These are phyloP conservation scores for Trichoderma orchidacearum DNA, from an alignment of 495 filamentous ascomycete species.

Conservation along the genomic window DNA sequence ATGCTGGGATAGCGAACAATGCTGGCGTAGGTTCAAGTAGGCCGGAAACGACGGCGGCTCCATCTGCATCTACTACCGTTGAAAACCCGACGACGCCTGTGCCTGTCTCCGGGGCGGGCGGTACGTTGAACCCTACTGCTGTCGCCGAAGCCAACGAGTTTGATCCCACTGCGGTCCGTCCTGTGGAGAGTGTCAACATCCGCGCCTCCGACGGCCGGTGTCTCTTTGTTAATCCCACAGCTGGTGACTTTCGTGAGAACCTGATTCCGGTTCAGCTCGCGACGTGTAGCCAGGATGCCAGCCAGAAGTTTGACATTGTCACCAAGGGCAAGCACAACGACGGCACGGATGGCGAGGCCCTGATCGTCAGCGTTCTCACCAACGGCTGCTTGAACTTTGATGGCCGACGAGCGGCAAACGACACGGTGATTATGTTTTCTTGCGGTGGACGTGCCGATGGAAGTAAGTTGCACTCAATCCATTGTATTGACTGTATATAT, in stretches of 20 bases:
- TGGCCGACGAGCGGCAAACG: slow-evolving; percentile 22
- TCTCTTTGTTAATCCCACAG: slow-evolving; percentile 37
- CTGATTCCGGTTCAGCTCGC: slow-evolving; percentile 35
- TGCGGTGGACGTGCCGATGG: slow-evolving; percentile 41
- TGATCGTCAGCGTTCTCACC: slow-evolving; percentile 36
- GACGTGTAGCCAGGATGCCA: slow-evolving; percentile 27
- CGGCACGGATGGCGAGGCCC: slow-evolving; percentile 13
- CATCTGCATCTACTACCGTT: not conserved
- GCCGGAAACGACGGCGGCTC: slow-evolving; percentile 9
- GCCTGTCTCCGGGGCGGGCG: slow-evolving; percentile 36
- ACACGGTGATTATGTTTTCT: slow-evolving; percentile 36
- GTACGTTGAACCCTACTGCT: slow-evolving; percentile 30
- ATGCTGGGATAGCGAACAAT: not conserved
- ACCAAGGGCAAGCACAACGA: slow-evolving; percentile 37
- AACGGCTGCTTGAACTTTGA: slow-evolving; percentile 41
- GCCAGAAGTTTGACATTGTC: slow-evolving; percentile 42
- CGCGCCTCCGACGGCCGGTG: slow-evolving; percentile 34
- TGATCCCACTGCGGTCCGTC: slow-evolving; percentile 32
- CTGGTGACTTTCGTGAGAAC: slow-evolving; percentile 42
- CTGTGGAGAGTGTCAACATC: slow-evolving; percentile 31
- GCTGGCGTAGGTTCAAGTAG: not conserved
- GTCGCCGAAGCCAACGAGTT: slow-evolving; percentile 30
- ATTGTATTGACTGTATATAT: too few relatives aligned
- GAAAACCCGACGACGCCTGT: slow-evolving; percentile 32
- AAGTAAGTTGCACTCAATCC: slow-evolving; percentile 14